Conservation (phyloP, 139 green algal species). For the Micromonas commoda region DNA sequence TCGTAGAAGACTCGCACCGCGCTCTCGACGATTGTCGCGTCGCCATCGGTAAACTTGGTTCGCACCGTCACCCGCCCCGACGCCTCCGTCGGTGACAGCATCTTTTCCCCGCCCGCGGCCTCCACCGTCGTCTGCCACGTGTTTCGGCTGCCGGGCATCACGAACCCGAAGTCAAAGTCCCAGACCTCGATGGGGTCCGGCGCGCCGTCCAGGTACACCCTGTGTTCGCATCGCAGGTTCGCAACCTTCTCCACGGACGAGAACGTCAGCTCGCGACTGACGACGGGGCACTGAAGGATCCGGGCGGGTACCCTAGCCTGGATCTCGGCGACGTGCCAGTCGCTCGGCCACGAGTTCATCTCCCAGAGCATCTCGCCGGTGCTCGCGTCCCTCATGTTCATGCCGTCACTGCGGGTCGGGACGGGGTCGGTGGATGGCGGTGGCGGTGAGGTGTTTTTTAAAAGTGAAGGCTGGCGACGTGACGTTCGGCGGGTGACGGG, state of each 20-base stretch:
- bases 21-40: not conserved
- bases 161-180: conserved; percentile 26
- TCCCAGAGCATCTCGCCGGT: conserved; percentile 4
- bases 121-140: conserved; percentile 21
- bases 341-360: not conserved
- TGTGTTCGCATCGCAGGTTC: not conserved
- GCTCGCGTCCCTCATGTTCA: conserved; percentile 5
- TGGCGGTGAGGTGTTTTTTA: too few relatives aligned
- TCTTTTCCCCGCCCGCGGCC: not conserved
- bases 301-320: not conserved
- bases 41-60: not conserved
- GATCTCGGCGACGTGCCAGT: not conserved
- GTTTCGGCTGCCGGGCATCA: conserved; percentile 10
- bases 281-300: not conserved
- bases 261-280: conserved; percentile 1
- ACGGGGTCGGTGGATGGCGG: not conserved
- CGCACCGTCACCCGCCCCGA: too few relatives aligned
- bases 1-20: not conserved
- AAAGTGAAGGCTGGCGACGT: too few relatives aligned
- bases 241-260: not conserved
- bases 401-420: not conserved
- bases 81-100: not conserved
- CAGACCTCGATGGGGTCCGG: not conserved
- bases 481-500: too few relatives aligned
- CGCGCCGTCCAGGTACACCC: not conserved